These are phyloP conservation scores for Babesia bigemina DNA, from an alignment of 169 alveolate species.

Conservation along the genomic window DNA sequence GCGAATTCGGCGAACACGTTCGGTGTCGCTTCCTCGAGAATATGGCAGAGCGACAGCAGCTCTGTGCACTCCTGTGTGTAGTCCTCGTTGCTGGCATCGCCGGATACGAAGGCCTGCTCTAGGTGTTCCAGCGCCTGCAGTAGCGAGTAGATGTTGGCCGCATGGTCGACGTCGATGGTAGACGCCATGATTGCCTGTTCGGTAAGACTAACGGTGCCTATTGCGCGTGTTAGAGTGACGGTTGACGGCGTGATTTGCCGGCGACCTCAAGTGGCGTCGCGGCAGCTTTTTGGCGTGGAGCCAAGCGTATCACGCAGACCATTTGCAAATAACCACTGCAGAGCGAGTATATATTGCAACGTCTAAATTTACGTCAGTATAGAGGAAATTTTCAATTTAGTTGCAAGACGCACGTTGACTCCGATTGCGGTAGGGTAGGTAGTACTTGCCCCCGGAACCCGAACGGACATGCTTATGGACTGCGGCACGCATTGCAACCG, in stretches of 20 bases:
- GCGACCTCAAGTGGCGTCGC: background rate
- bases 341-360: no score
- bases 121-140: conserved; percentile 57
- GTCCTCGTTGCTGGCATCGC: conserved; percentile 25
- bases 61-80: conserved; percentile 44
- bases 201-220: no score
- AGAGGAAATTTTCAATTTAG: no score
- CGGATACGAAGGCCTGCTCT: conserved; percentile 49
- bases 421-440: no score
- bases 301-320: no score
- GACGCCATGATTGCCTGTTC: background rate
- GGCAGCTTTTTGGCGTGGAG: background rate
- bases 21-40: conserved; percentile 45
- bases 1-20: conserved; percentile 18
- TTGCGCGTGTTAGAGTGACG: no score
- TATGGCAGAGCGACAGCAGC: conserved; percentile 27
- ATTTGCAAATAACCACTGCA: no score
- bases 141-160: conserved; percentile 57
- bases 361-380: no score
- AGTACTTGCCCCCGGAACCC: no score
- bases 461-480: no score
- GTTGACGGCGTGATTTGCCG: background rate
- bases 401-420: no score
- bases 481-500: no score
- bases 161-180: conserved; percentile 9